phyloP scores from a whole-genome alignment of 495 filamentous ascomycete species.

The Penicillium robsamsonii region DNA sequence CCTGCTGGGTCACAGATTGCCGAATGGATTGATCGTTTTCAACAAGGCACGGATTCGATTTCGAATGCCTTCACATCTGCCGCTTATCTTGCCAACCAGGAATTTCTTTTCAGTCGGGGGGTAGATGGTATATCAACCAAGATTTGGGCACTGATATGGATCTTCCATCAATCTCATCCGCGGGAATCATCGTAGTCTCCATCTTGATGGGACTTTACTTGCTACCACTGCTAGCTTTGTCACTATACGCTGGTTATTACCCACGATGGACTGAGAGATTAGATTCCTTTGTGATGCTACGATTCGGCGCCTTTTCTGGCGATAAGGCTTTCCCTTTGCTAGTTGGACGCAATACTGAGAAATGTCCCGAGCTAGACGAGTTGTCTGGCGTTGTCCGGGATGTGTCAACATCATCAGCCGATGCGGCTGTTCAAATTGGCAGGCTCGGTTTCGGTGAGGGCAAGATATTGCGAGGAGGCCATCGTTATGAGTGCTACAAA shows the following conservation, averaged over 20 bases:
- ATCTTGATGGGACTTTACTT: neutral
- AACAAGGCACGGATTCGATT: neutral
- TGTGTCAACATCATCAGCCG: neutral
- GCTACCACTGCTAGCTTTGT: neutral
- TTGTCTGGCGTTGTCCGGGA: neutral
- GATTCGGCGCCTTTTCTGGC: neutral
- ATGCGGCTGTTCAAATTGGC: neutral
- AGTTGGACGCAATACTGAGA: neutral
- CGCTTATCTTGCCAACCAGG: neutral
- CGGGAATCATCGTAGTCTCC: neutral
- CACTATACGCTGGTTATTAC: neutral
- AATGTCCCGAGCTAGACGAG: neutral
- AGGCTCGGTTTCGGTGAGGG: neutral
- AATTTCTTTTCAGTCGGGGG: neutral
- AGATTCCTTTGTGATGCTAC: neutral
- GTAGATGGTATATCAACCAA: neutral
- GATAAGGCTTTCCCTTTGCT: neutral
- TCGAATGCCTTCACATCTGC: neutral
- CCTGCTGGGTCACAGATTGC: neutral
- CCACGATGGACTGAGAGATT: neutral
- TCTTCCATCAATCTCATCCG: neutral
- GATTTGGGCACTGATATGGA: neutral
- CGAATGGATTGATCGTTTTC: neutral
- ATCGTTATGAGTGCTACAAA: neutral
- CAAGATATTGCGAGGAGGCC: neutral